Percentiles rank a stretch among this genome's conserved stretches.
Evolutionary conservation across 2,329 filamentous ascomycete species (phyloP).

Genomic region (Nemania diffusa): DNA sequence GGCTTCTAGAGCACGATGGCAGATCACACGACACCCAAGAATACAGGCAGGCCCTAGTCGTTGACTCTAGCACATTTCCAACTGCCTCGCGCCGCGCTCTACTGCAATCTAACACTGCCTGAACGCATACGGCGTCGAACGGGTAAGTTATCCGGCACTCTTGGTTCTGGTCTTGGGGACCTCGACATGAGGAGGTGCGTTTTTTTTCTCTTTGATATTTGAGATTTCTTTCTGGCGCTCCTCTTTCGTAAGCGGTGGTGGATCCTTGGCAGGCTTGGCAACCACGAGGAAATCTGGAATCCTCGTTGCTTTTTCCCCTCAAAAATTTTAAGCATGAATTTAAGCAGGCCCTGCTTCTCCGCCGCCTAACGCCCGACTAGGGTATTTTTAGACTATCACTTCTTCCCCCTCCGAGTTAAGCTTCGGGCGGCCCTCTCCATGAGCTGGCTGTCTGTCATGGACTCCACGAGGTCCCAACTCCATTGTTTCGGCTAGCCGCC

Average conservation of each 20-base stretch:
- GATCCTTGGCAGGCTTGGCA: constrained; percentile 43
- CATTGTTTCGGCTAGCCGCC: constrained; percentile 27
- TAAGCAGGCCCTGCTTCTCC: constrained; percentile 41
- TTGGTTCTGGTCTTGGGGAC: constrained; percentile 15
- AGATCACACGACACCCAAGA: constrained; percentile 33
- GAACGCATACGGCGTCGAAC: constrained; percentile 14
- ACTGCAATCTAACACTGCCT: constrained; percentile 13
- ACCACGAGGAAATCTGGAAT: constrained; percentile 42
- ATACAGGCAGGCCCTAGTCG: constrained; percentile 17
- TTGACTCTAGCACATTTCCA: constrained; percentile 9
- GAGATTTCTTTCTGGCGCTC: constrained; percentile 26
- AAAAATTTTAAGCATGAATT: constrained; percentile 50
- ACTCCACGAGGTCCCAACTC: constrained; percentile 15
- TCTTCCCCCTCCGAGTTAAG: constrained; percentile 29
- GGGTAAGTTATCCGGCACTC: constrained; percentile 25
- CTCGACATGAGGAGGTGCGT: constrained; percentile 22
- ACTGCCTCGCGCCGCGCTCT: constrained; percentile 14
- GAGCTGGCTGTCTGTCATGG: constrained; percentile 2
- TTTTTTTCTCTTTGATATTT: constrained; percentile 28
- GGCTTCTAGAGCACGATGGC: constrained; percentile 22
- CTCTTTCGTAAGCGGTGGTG: constrained; percentile 27
- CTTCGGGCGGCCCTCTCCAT: constrained; percentile 30
- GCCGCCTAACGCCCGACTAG: constrained; percentile 17
- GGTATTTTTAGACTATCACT: constrained; percentile 35
- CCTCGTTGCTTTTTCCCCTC: constrained; percentile 31